Evolutionary conservation across 306 rosid species (phyloP).

Genomic region (Dicorynia guianensis): DNA sequence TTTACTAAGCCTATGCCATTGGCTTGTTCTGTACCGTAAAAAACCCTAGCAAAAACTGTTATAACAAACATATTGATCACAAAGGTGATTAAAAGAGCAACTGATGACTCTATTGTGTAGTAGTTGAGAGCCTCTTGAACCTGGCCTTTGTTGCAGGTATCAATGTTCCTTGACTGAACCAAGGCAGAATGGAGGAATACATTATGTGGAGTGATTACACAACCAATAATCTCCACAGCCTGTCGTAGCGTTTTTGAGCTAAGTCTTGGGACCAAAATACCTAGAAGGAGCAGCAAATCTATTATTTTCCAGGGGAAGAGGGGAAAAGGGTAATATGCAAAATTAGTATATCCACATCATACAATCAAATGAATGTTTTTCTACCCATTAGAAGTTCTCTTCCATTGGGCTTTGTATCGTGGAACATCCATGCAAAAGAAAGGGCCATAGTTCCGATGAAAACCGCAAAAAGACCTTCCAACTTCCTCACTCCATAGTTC

Average conservation of each 20-base stretch:
- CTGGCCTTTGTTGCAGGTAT: constrained; percentile 55
- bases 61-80: constrained; percentile 69
- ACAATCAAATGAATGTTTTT: constrained; percentile 9
- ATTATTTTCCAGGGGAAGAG: neutral
- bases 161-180: constrained; percentile 56
- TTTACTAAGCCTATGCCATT: constrained; percentile 64
- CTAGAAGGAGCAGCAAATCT: constrained; percentile 24
- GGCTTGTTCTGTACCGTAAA: constrained; percentile 67
- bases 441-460: constrained; percentile 57
- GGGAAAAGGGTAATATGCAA: neutral
- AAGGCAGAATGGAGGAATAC: constrained; percentile 61
- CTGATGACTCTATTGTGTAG: constrained; percentile 73
- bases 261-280: constrained; percentile 54
- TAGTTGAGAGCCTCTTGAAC: constrained; percentile 72
- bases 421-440: constrained; percentile 64
- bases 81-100: constrained; percentile 65
- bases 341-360: neutral
- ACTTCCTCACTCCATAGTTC: constrained; percentile 63
- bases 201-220: constrained; percentile 59
- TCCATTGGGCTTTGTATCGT: constrained; percentile 49
- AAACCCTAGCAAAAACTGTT: constrained; percentile 69
- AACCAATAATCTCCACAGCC: constrained; percentile 56
- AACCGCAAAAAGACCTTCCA: constrained; percentile 59
- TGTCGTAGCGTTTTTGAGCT: constrained; percentile 55
- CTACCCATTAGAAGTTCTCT: constrained; percentile 57